Percentiles rank a stretch among this genome's conserved stretches.
phyloP scores from a whole-genome alignment of 192 early-diverging fungal species.

The Coemansia sp. region DNA sequence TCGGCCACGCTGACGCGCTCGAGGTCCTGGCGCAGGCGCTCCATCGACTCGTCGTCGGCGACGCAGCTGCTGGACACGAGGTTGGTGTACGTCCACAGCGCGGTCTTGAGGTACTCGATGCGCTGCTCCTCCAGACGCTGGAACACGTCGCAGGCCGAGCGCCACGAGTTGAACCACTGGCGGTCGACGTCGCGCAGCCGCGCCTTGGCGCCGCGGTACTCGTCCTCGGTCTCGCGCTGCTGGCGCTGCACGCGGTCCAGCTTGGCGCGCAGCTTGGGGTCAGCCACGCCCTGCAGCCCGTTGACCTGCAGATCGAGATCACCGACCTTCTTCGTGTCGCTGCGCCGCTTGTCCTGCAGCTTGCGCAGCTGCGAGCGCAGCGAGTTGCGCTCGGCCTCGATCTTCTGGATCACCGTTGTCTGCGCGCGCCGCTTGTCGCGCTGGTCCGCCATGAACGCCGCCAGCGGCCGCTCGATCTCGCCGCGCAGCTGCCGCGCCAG shows the following conservation, averaged over 20 bases:
- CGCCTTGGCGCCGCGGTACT: constrained; percentile 30
- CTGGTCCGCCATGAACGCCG: constrained; percentile 65
- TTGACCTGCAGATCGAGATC: constrained; percentile 49
- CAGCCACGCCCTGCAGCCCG: constrained; percentile 37
- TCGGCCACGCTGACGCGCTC: constrained; percentile 61
- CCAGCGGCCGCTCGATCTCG: constrained; percentile 59
- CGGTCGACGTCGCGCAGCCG: constrained; percentile 45
- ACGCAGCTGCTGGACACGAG: constrained; percentile 67
- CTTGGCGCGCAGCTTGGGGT: constrained; percentile 41
- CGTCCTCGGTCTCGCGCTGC: constrained; percentile 41
- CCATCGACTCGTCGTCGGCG: constrained; percentile 74
- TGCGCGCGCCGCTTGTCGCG: constrained; percentile 59
- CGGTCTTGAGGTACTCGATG: constrained; percentile 63
- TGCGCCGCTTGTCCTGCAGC: constrained; percentile 56
- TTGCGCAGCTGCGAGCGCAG: constrained; percentile 49
- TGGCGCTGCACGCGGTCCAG: constrained; percentile 44
- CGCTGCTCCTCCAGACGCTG: constrained; percentile 67
- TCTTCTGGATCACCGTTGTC: constrained; percentile 48
- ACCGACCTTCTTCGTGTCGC: constrained; percentile 53
- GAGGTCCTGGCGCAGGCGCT: constrained; percentile 64
- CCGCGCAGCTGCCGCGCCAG: constrained; percentile 61
- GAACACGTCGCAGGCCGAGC: constrained; percentile 48
- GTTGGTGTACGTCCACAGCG: constrained; percentile 72
- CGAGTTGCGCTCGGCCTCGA: constrained; percentile 43
- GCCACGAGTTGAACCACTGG: constrained; percentile 51